These are phyloP conservation scores for Lyophyllum decastes DNA, from an alignment of 768 basidiomycete genomes.

Conservation along the genomic window DNA sequence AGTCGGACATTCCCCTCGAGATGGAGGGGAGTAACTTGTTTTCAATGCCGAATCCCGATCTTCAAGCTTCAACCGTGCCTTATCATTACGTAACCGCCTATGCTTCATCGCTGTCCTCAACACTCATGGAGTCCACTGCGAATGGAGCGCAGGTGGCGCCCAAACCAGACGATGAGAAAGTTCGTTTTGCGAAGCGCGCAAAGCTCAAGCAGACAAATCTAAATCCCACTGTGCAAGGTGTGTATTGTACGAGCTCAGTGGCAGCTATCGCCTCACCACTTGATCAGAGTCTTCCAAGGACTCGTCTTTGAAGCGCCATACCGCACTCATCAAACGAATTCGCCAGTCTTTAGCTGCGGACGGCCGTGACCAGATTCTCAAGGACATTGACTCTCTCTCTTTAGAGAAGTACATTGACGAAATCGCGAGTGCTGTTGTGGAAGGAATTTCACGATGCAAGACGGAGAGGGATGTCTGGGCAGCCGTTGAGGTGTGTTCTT, in stretches of 20 bases:
- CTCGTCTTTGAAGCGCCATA: constrained; percentile 95
- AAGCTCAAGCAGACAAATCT: constrained; percentile 61
- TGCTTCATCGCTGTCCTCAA: neutral
- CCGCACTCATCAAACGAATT: constrained; percentile 92
- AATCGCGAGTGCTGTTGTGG: constrained; percentile 82
- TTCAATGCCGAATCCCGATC: neutral
- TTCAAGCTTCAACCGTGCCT: neutral
- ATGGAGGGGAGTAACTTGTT: neutral
- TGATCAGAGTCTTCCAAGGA: constrained; percentile 73
- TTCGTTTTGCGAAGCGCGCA: constrained; percentile 56
- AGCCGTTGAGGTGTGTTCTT: constrained; percentile 77
- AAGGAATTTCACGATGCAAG: constrained; percentile 86
- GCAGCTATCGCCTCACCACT: neutral
- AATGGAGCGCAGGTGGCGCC: constrained; percentile 23
- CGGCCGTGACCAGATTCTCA: constrained; percentile 84
- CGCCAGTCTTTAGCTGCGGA: constrained; percentile 83
- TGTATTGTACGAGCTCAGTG: constrained; percentile 13
- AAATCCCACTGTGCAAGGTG: constrained; percentile 50
- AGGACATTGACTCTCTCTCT: constrained; percentile 87
- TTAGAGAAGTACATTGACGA: constrained; percentile 97
- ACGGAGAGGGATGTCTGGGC: constrained; percentile 91
- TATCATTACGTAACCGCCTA: constrained; percentile 15
- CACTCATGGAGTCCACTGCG: constrained; percentile 31
- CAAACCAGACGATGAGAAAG: constrained; percentile 44
- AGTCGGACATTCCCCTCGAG: constrained; percentile 54